Evolutionary conservation across 352 stramenopile genomes (phyloP).

Genomic region (Phytophthora macrochlamydospora): DNA sequence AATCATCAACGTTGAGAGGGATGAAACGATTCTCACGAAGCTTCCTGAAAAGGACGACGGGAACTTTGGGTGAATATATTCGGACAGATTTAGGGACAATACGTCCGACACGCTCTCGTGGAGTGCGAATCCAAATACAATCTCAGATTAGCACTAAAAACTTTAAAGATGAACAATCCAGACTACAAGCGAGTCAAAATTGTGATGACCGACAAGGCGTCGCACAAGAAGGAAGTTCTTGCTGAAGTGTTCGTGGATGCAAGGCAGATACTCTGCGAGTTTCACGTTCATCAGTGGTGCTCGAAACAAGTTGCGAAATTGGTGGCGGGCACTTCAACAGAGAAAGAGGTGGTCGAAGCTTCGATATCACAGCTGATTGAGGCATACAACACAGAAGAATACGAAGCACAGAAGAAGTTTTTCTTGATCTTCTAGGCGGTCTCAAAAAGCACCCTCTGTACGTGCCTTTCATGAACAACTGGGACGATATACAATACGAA

Average conservation of each 20-base stretch:
- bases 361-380: constrained; percentile 9
- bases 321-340: neutral
- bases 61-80: constrained; percentile 2
- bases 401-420: neutral
- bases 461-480: constrained; percentile 14
- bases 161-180: constrained; percentile 16
- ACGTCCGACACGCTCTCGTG: constrained; percentile 12
- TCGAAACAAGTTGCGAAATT: neutral
- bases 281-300: constrained; percentile 1
- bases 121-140: constrained; percentile 10
- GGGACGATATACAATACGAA: constrained; percentile 7
- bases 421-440: constrained; percentile 1
- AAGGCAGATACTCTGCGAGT: constrained; percentile 2
- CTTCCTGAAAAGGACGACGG: neutral
- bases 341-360: neutral
- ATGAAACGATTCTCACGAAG: constrained; percentile 4
- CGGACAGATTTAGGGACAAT: constrained; percentile 17
- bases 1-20: neutral
- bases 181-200: constrained; percentile 5
- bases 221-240: constrained; percentile 15
- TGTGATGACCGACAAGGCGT: constrained; percentile 16
- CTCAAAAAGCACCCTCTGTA: constrained; percentile 4
- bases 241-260: constrained; percentile 8
- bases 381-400: neutral
- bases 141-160: neutral